Evolutionary conservation across 371 early-diverging fungal species (phyloP).

Genomic region (Dichotomocladium elegans): DNA sequence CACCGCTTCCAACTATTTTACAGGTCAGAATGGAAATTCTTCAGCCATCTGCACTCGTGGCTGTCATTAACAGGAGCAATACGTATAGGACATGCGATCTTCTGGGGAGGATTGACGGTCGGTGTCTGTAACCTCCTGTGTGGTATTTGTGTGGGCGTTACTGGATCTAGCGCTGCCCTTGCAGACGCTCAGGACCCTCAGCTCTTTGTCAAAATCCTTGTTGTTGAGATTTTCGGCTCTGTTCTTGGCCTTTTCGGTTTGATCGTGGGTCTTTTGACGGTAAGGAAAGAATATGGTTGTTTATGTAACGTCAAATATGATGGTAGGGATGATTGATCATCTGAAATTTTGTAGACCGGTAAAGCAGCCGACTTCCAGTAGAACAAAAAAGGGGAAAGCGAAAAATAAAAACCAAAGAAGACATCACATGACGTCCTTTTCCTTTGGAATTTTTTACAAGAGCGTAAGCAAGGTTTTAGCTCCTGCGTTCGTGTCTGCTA

Average conservation of each 20-base stretch:
- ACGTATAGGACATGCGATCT: constrained; percentile 76
- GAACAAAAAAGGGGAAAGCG: not conserved
- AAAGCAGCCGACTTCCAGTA: constrained; percentile 54
- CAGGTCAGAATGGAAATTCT: constrained; percentile 30
- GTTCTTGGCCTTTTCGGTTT: constrained; percentile 96
- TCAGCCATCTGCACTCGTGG: not conserved
- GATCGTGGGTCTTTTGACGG: constrained; percentile 75
- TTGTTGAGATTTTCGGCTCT: constrained; percentile 96
- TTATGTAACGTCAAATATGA: no score
- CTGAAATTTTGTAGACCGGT: constrained; percentile 48
- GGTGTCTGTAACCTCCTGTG: constrained; percentile 93
- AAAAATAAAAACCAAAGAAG: not conserved
- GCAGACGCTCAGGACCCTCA: constrained; percentile 95
- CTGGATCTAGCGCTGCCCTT: constrained; percentile 90
- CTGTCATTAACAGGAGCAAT: not conserved
- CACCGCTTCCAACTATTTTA: constrained; percentile 60
- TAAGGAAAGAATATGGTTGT: constrained; percentile 46
- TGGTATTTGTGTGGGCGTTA: constrained; percentile 93
- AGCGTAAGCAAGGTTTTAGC: constrained; percentile 34
- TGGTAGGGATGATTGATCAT: no score
- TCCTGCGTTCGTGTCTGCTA: constrained; percentile 33
- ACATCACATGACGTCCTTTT: not conserved
- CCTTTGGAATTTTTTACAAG: constrained; percentile 2
- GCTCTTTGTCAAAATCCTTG: constrained; percentile 94
- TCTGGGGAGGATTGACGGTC: constrained; percentile 96